Evolutionary conservation across 108 stramenopile species (phyloP).

Genomic region (Aurantiochytrium sp.): DNA sequence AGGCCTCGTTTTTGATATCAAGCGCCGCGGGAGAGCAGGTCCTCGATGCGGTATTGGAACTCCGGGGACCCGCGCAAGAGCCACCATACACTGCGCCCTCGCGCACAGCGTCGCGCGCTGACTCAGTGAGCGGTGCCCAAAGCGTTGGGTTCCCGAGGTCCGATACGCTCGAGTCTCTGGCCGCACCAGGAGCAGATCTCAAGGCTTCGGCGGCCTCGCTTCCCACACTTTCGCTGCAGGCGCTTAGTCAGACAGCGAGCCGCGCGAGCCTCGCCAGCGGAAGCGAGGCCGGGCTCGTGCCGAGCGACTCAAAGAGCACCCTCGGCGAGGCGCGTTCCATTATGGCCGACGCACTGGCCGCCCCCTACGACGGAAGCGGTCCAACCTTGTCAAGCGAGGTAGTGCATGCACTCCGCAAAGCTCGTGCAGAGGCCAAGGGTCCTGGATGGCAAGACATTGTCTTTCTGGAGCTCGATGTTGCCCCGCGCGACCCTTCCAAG

Average conservation of each 20-base stretch:
- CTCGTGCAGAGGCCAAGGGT: neutral
- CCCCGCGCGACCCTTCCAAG: neutral
- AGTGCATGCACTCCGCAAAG: neutral
- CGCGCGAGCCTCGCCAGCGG: neutral
- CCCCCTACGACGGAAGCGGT: neutral
- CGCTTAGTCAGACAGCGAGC: neutral
- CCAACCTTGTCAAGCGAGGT: neutral
- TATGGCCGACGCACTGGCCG: neutral
- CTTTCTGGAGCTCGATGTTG: neutral
- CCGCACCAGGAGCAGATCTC: neutral
- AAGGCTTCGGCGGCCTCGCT: neutral
- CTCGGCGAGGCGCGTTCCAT: neutral
- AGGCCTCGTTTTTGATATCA: neutral
- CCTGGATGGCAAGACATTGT: conserved; percentile 9
- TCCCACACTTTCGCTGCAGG: neutral
- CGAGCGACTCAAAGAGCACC: neutral
- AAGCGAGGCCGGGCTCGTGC: neutral
- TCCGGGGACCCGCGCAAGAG: neutral
- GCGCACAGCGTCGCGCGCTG: neutral
- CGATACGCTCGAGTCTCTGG: too few relatives aligned
- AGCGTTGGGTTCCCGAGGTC: too few relatives aligned
- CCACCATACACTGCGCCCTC: neutral
- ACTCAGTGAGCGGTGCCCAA: too few relatives aligned
- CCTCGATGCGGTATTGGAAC: neutral
- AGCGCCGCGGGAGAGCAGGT: neutral